A percentile compares a stretch with the other conserved stretches of the same genome.
These are phyloP conservation scores for Hypoxylon sp. DNA, from an alignment of 2,329 filamentous ascomycete genomes.

Conservation along the genomic window DNA sequence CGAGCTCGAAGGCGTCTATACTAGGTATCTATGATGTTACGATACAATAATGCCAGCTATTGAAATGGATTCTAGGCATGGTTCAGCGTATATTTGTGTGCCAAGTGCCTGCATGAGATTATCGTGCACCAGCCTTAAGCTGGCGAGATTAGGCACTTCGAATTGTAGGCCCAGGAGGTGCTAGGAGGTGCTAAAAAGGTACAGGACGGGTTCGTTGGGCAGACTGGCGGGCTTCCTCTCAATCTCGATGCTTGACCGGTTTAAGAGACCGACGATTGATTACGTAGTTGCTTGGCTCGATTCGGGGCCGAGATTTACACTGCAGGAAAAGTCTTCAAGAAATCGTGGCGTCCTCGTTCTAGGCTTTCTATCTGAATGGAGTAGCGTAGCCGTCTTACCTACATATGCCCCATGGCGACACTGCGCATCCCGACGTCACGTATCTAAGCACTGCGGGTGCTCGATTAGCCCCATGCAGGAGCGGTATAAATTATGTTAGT, in stretches of 20 bases:
- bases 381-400: constrained; percentile 37
- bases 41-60: constrained; percentile 21
- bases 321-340: constrained; percentile 28
- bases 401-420: constrained; percentile 26
- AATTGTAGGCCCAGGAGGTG: neutral
- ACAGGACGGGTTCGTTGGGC: constrained; percentile 2
- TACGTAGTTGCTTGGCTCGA: neutral
- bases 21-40: constrained; percentile 32
- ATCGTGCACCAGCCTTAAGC: neutral
- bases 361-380: constrained; percentile 15
- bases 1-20: constrained; percentile 22
- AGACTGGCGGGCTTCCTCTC: constrained; percentile 5
- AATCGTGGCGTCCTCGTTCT: constrained; percentile 25
- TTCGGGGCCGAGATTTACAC: constrained; percentile 38
- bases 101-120: neutral
- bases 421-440: constrained; percentile 13
- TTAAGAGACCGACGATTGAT: constrained; percentile 16
- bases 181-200: too few relatives aligned
- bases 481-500: neutral
- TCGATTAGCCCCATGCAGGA: constrained; percentile 4
- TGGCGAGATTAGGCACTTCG: neutral
- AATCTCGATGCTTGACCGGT: constrained; percentile 29
- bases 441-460: neutral
- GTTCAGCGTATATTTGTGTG: neutral
- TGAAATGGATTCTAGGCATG: neutral